Evolutionary conservation across 106 monocot genomes (phyloP).

Genomic region (Allium sativum): DNA sequence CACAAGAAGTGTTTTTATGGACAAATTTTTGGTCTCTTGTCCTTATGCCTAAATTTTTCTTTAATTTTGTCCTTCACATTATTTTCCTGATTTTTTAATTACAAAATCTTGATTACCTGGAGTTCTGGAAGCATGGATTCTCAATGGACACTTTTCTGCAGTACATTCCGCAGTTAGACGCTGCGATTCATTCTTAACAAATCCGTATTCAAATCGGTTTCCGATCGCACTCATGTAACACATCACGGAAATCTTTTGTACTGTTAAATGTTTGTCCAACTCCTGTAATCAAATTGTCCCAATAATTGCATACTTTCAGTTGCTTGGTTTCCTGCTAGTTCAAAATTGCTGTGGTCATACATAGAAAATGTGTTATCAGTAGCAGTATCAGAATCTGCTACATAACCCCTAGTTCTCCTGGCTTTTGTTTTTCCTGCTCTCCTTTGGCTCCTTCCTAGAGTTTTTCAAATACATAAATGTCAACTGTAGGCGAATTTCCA

Average conservation of each 20-base stretch:
- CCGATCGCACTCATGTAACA: conserved; percentile 83
- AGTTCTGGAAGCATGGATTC: conserved; percentile 65
- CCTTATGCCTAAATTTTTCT: too few species aligned
- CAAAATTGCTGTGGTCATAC: conserved; percentile 9
- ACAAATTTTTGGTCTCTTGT: too few species aligned
- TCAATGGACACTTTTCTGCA: conserved; percentile 68
- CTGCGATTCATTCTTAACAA: conserved; percentile 67
- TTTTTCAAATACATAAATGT: conserved; percentile 45
- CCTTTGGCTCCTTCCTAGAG: conserved; percentile 18
- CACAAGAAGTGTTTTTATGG: too few species aligned
- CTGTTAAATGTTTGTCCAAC: conserved; percentile 73
- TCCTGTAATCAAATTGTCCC: conserved; percentile 70
- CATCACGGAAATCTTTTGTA: conserved; percentile 71
- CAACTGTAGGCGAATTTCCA: conserved; percentile 49
- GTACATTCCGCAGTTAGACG: conserved; percentile 79
- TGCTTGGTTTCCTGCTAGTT: conserved; percentile 20
- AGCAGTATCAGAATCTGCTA: conserved; percentile 31
- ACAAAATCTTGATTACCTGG: conserved; percentile 49
- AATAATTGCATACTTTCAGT: conserved; percentile 33
- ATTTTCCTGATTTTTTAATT: conserved; percentile 74
- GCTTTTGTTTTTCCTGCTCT: too few species aligned
- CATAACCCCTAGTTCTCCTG: conserved; percentile 36
- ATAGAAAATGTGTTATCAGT: conserved; percentile 21
- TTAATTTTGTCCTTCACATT: too few species aligned
- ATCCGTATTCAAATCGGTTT: conserved; percentile 66